Percentiles rank a stretch among this genome's conserved stretches.
Evolutionary conservation across 2,329 filamentous ascomycete genomes (phyloP).

Genomic region (Trichoderma sp.): DNA sequence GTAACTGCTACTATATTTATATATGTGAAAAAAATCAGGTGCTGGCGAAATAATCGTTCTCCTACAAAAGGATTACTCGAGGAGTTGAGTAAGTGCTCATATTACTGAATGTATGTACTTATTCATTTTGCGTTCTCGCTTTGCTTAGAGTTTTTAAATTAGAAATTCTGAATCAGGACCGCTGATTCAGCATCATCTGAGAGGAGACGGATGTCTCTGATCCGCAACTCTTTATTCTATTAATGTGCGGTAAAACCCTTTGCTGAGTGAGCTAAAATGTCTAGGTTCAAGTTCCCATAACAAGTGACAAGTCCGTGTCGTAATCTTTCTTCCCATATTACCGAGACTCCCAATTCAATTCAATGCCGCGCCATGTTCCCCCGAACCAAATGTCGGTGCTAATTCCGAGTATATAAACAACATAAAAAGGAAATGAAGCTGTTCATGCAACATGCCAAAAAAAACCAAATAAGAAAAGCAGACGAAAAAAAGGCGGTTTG

Average conservation of each 20-base stretch:
- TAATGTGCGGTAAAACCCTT: conserved; percentile 4
- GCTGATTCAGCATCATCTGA: background rate
- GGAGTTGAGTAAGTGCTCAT: too few relatives aligned
- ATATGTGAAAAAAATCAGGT: too few relatives aligned
- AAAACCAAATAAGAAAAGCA: background rate
- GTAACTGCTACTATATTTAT: too few relatives aligned
- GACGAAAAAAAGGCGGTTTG: background rate
- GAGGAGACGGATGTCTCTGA: background rate
- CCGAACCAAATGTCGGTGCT: background rate
- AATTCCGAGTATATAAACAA: background rate
- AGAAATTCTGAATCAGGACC: background rate
- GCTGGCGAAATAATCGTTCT: too few relatives aligned
- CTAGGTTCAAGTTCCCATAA: background rate
- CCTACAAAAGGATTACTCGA: too few relatives aligned
- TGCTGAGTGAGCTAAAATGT: conserved; percentile 8
- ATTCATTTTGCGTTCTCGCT: too few relatives aligned
- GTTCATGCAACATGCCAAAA: background rate
- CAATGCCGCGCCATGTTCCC: background rate
- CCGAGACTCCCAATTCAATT: conserved; percentile 10
- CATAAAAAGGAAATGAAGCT: background rate
- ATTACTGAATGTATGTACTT: too few relatives aligned
- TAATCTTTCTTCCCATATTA: conserved; percentile 1
- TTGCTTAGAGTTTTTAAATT: background rate
- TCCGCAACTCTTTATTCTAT: background rate
- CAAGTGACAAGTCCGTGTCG: background rate